Conservation (phyloP, 345 rosid genomes). For the Zanthoxylum bungeanum region DNA sequence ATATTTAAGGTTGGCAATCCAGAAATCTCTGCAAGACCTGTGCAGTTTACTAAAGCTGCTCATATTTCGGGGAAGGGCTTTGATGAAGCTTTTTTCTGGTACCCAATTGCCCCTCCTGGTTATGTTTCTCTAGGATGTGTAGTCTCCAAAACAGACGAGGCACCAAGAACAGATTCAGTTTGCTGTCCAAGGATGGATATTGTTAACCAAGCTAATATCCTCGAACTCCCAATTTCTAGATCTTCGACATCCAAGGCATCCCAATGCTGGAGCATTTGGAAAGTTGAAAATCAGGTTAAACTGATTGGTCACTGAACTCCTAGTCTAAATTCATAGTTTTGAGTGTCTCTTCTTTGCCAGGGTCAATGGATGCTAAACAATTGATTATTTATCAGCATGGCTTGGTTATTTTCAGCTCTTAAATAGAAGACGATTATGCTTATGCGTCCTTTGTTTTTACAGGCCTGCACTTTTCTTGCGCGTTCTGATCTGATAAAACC, state of each 20-base stretch:
- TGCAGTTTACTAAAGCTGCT: slow-evolving; percentile 81
- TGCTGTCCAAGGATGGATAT: slow-evolving; percentile 97
- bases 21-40: slow-evolving; percentile 84
- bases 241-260: slow-evolving; percentile 70
- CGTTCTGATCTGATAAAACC: slow-evolving; percentile 84
- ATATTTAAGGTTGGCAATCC: slow-evolving; percentile 73
- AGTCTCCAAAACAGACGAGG: slow-evolving; percentile 69
- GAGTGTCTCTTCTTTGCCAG: not conserved
- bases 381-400: not conserved
- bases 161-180: slow-evolving; percentile 56
- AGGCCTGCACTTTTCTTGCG: slow-evolving; percentile 99
- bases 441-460: slow-evolving; percentile 25
- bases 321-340: slow-evolving; percentile 8
- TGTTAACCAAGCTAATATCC: slow-evolving; percentile 77
- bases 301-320: slow-evolving; percentile 7
- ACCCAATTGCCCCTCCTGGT: slow-evolving; percentile 96
- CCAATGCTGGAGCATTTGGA: slow-evolving; percentile 98
- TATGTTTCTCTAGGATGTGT: slow-evolving; percentile 92
- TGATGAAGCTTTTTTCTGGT: slow-evolving; percentile 93
- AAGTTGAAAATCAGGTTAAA: slow-evolving; percentile 95
- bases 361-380: not conserved
- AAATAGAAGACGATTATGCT: not conserved
- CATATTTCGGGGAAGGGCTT: slow-evolving; percentile 81
- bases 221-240: slow-evolving; percentile 74
- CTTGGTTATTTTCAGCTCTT: not conserved